These are phyloP conservation scores for Misopates orontium DNA, from an alignment of 257 asterid genomes.

Conservation along the genomic window DNA sequence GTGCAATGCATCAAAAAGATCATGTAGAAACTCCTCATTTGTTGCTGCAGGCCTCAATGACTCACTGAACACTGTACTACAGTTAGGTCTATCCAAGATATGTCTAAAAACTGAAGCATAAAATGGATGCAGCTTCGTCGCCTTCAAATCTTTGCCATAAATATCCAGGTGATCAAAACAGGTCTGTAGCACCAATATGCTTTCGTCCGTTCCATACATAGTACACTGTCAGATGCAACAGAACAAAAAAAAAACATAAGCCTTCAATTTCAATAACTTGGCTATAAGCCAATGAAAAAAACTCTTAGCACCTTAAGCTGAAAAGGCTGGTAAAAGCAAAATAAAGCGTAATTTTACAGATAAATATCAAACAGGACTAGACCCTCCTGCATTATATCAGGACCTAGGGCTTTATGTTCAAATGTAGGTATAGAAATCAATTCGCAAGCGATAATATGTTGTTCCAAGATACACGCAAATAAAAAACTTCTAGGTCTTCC, in stretches of 20 bases:
- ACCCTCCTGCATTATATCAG: background rate
- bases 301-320: background rate
- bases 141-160: constrained; percentile 61
- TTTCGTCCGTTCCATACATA: constrained; percentile 67
- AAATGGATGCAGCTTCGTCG: constrained; percentile 56
- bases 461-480: too few relatives aligned
- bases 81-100: constrained; percentile 76
- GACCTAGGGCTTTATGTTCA: background rate
- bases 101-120: constrained; percentile 66
- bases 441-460: too few relatives aligned
- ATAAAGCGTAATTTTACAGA: background rate
- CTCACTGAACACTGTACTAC: constrained; percentile 69
- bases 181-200: constrained; percentile 68
- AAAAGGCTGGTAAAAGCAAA: background rate
- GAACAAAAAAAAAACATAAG: constrained; percentile 7
- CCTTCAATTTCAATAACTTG: background rate
- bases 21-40: constrained; percentile 69
- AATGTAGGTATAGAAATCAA: too few relatives aligned
- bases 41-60: constrained; percentile 54
- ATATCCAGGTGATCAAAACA: constrained; percentile 67
- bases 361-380: background rate
- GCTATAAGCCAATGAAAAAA: background rate
- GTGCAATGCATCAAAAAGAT: constrained; percentile 59
- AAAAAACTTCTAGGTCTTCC: too few relatives aligned
- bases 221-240: constrained; percentile 53